phyloP scores from a whole-genome alignment of 176 grass and related monocot species.

The Phyllostachys edulis region DNA sequence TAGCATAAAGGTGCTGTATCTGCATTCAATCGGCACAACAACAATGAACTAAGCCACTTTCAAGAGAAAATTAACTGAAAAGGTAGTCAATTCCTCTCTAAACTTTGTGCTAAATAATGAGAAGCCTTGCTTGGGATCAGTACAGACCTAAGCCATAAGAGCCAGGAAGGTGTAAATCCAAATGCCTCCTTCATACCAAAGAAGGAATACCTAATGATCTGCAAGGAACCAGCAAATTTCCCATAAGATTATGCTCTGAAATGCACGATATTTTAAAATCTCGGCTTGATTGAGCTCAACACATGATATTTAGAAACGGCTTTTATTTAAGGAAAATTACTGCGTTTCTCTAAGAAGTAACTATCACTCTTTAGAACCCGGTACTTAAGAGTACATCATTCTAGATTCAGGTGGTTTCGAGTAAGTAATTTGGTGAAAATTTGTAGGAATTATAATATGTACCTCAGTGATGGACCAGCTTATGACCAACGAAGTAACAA shows the following conservation, averaged over 20 bases:
- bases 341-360: not conserved
- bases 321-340: not conserved
- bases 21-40: not conserved
- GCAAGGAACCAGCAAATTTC: not conserved
- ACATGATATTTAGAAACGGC: too few species aligned
- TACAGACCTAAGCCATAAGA: constrained; percentile 87
- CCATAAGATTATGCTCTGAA: not conserved
- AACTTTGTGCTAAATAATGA: not conserved
- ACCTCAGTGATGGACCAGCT: constrained; percentile 98
- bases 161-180: constrained; percentile 72
- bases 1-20: constrained; percentile 52
- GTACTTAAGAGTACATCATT: not conserved
- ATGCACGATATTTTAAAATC: not conserved
- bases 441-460: not conserved
- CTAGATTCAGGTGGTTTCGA: not conserved
- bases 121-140: not conserved
- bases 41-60: not conserved
- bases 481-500: constrained; percentile 79
- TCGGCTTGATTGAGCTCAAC: not conserved
- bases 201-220: constrained; percentile 96
- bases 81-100: not conserved
- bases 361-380: not conserved
- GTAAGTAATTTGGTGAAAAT: not conserved
- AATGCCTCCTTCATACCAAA: constrained; percentile 87
- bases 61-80: not conserved